These are phyloP conservation scores for Taphrina communis DNA, from an alignment of 1,139 yeast genomes.

Conservation along the genomic window DNA sequence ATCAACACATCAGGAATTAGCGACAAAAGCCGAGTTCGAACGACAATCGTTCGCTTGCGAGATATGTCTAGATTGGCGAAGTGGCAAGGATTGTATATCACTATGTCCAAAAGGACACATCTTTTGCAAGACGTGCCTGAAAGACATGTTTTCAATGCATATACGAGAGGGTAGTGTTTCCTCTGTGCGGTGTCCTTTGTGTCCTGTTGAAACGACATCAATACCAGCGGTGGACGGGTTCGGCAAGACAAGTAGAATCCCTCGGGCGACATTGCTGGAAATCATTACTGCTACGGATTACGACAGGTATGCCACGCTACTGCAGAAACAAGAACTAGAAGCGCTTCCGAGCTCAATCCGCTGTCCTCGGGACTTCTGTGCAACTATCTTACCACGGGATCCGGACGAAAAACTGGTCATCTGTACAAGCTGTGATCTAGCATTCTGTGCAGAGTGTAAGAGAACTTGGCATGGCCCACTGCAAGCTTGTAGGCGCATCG, in stretches of 20 bases:
- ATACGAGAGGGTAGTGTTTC: slow-evolving; percentile 38
- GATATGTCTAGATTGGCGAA: slow-evolving; percentile 31
- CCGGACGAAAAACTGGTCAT: slow-evolving; percentile 41
- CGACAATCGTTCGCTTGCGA: slow-evolving; percentile 23
- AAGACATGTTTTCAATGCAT: slow-evolving; percentile 36
- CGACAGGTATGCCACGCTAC: slow-evolving; percentile 21
- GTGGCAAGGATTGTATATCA: slow-evolving; percentile 30
- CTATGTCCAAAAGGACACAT: slow-evolving; percentile 28
- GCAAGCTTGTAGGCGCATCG: slow-evolving; percentile 34
- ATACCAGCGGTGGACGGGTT: neutral
- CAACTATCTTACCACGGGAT: slow-evolving; percentile 32
- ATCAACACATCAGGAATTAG: slow-evolving; percentile 11
- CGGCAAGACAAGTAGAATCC: neutral
- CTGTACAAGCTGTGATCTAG: slow-evolving; percentile 33
- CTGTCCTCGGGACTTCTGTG: slow-evolving; percentile 41
- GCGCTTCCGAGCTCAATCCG: slow-evolving; percentile 29
- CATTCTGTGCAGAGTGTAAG: slow-evolving; percentile 40
- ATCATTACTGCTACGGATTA: slow-evolving; percentile 25
- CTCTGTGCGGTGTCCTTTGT: slow-evolving; percentile 31
- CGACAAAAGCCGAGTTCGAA: slow-evolving; percentile 16
- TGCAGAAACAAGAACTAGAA: slow-evolving; percentile 38
- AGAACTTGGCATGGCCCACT: slow-evolving; percentile 38
- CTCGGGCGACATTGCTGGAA: slow-evolving; percentile 4
- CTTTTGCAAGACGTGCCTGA: slow-evolving; percentile 38
- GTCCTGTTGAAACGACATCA: neutral